A percentile compares a stretch with the other conserved stretches of the same genome.
Conservation (phyloP, 2,329 filamentous ascomycete species). For the Penicillium sp. region DNA sequence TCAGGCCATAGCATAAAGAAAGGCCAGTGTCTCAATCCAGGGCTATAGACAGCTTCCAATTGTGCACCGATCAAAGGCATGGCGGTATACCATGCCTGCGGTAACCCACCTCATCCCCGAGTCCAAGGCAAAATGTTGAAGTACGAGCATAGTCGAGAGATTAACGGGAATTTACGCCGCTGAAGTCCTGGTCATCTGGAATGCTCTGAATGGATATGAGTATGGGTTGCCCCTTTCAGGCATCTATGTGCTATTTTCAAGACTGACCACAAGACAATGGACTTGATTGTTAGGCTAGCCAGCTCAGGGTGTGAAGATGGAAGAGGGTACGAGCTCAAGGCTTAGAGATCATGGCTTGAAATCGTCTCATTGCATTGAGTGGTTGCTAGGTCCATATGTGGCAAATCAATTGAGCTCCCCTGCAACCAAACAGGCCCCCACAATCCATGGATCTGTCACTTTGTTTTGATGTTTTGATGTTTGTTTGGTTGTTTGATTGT, state of each 20-base stretch:
- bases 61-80: not conserved
- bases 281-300: not conserved
- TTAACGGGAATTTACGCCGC: not conserved
- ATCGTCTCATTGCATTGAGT: not conserved
- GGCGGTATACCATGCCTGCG: not conserved
- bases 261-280: not conserved
- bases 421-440: not conserved
- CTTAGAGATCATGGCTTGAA: not conserved
- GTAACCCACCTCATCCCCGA: not conserved
- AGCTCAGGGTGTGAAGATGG: not conserved
- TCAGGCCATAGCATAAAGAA: not conserved
- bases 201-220: slow-evolving; percentile 13
- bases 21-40: not conserved
- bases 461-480: slow-evolving; percentile 11
- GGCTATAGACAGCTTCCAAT: not conserved
- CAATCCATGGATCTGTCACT: slow-evolving; percentile 9
- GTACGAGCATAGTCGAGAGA: slow-evolving; percentile 11
- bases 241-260: slow-evolving; percentile 2
- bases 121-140: not conserved
- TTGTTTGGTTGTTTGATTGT: not conserved
- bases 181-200: slow-evolving; percentile 17
- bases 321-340: not conserved
- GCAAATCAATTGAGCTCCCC: not conserved
- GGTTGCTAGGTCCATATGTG: not conserved
- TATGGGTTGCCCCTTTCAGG: slow-evolving; percentile 24